These are phyloP conservation scores for Aspergillus sp. DNA, from an alignment of 2,329 filamentous ascomycete genomes.

Conservation along the genomic window DNA sequence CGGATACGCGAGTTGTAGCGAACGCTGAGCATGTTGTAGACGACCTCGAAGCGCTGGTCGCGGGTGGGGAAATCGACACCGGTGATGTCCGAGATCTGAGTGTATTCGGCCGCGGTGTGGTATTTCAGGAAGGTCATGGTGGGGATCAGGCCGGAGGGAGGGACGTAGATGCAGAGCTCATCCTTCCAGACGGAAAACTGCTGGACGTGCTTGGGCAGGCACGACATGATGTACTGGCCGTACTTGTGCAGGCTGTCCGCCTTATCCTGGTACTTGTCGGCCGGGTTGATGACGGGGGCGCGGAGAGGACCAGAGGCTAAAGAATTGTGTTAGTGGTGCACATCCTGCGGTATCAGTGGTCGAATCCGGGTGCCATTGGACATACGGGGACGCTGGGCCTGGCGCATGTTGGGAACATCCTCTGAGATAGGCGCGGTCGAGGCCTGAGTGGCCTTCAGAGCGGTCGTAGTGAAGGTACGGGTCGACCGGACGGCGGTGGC, in stretches of 20 bases:
- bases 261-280: conserved; percentile 89
- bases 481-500: conserved; percentile 27
- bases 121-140: conserved; percentile 95
- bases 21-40: conserved; percentile 95
- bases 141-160: conserved; percentile 83
- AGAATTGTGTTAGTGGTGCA: background rate
- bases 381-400: conserved; percentile 56
- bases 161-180: conserved; percentile 91
- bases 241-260: conserved; percentile 88
- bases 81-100: conserved; percentile 87
- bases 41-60: conserved; percentile 93
- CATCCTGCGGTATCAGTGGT: background rate
- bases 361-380: conserved; percentile 20
- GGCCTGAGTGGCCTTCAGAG: conserved; percentile 49
- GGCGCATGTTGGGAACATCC: conserved; percentile 63
- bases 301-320: conserved; percentile 64
- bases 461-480: conserved; percentile 43
- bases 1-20: conserved; percentile 95
- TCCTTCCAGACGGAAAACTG: conserved; percentile 99
- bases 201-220: conserved; percentile 95
- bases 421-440: conserved; percentile 64
- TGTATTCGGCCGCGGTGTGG: conserved; percentile 97
- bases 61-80: conserved; percentile 94
- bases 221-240: conserved; percentile 94
- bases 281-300: conserved; percentile 80